Evolutionary conservation across 352 stramenopile species (phyloP).

Genomic region (Globisporangium alternatum): DNA sequence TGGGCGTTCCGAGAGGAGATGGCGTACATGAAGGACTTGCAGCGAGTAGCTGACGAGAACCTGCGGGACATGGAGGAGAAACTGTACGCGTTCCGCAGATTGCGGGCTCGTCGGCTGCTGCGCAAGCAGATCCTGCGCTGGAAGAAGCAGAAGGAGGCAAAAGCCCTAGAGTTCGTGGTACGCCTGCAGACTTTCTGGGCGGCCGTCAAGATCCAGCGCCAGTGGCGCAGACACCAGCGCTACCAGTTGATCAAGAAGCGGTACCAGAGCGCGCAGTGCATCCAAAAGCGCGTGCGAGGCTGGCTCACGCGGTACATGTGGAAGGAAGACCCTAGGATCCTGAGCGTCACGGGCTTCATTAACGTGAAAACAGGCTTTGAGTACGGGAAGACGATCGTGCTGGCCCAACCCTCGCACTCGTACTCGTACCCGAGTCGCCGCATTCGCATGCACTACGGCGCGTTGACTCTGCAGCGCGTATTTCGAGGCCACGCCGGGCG

Average conservation of each 20-base stretch:
- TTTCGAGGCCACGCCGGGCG: slow-evolving; percentile 53
- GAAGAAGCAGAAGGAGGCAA: slow-evolving; percentile 30
- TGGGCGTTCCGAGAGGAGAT: slow-evolving; percentile 59
- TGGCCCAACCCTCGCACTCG: slow-evolving; percentile 37
- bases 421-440: slow-evolving; percentile 50
- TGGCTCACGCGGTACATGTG: slow-evolving; percentile 69
- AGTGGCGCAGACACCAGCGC: slow-evolving; percentile 47
- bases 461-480: slow-evolving; percentile 43
- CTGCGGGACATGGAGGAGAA: slow-evolving; percentile 41
- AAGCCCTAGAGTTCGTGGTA: slow-evolving; percentile 26
- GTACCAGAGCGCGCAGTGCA: slow-evolving; percentile 41
- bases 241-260: slow-evolving; percentile 44
- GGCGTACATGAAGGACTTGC: slow-evolving; percentile 42
- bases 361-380: slow-evolving; percentile 38
- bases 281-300: slow-evolving; percentile 59
- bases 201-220: slow-evolving; percentile 57
- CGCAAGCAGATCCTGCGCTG: slow-evolving; percentile 38
- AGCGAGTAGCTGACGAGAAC: slow-evolving; percentile 43
- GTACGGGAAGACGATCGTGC: slow-evolving; percentile 45
- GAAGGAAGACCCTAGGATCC: slow-evolving; percentile 51
- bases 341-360: slow-evolving; percentile 36
- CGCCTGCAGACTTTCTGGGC: slow-evolving; percentile 45
- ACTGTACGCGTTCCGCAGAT: slow-evolving; percentile 41
- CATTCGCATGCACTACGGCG: slow-evolving; percentile 37
- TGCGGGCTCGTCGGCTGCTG: slow-evolving; percentile 51